These are phyloP conservation scores for Pestalotiopsis sp. DNA, from an alignment of 2,329 filamentous ascomycete species.

Conservation along the genomic window DNA sequence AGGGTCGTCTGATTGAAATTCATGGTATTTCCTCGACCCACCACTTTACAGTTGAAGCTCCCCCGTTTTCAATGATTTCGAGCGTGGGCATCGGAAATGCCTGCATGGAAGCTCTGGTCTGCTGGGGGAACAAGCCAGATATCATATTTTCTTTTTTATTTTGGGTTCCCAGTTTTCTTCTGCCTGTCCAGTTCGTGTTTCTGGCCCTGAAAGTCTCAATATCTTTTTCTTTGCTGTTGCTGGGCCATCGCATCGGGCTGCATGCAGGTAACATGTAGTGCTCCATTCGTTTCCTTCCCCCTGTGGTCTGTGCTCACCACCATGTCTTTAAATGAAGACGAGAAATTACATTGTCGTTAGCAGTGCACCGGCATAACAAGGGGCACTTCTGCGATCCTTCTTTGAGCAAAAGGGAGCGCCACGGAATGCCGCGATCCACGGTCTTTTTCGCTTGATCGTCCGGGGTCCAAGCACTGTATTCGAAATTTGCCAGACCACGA, in stretches of 20 bases:
- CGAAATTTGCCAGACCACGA: background rate
- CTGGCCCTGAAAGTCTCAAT: background rate
- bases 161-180: background rate
- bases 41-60: background rate
- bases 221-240: background rate
- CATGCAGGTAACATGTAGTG: background rate
- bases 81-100: background rate
- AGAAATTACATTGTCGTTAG: slow-evolving; percentile 35
- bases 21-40: background rate
- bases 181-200: background rate
- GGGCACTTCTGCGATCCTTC: slow-evolving; percentile 6
- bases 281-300: slow-evolving; percentile 11
- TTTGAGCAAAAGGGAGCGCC: slow-evolving; percentile 14
- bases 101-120: background rate
- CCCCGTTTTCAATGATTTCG: background rate
- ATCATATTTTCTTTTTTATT: background rate
- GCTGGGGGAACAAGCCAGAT: background rate
- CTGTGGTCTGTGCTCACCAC: slow-evolving; percentile 28
- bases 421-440: slow-evolving; percentile 6
- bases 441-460: background rate
- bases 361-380: slow-evolving; percentile 25
- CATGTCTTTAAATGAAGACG: slow-evolving; percentile 31
- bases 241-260: background rate
- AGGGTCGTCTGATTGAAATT: slow-evolving; percentile 6
- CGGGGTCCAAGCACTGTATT: slow-evolving; percentile 6